These are phyloP conservation scores for Hypoxylon lenormandii DNA, from an alignment of 495 filamentous ascomycete genomes.

Conservation along the genomic window DNA sequence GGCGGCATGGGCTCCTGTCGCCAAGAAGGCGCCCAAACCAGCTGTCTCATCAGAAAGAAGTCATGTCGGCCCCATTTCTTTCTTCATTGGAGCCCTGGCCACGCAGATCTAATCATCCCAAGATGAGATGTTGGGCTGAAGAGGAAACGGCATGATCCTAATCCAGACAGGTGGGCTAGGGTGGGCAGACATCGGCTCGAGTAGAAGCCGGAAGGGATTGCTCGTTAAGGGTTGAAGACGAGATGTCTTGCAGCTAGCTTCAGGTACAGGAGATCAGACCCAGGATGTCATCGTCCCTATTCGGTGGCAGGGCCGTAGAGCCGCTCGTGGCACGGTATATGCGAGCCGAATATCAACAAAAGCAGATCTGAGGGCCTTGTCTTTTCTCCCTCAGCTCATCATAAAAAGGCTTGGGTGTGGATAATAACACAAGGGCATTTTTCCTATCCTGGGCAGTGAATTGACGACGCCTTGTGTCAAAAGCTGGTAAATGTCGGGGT, in stretches of 20 bases:
- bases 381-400: conserved; percentile 23
- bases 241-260: conserved; percentile 22
- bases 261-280: conserved; percentile 31
- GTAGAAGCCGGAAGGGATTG: conserved; percentile 43
- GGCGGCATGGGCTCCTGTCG: conserved; percentile 30
- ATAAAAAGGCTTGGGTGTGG: conserved; percentile 3
- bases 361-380: conserved; percentile 27
- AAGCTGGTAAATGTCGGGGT: conserved; percentile 7
- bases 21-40: conserved; percentile 35
- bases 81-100: conserved; percentile 33
- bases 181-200: conserved; percentile 37
- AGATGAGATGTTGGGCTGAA: conserved; percentile 45
- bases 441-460: conserved; percentile 25
- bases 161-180: conserved; percentile 25
- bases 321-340: conserved; percentile 33
- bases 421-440: conserved; percentile 11
- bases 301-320: conserved; percentile 43
- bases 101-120: conserved; percentile 49
- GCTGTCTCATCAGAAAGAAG: conserved; percentile 39
- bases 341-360: conserved; percentile 11
- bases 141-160: conserved; percentile 29
- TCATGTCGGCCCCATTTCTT: conserved; percentile 29
- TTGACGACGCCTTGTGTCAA: conserved; percentile 25
- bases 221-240: conserved; percentile 25
- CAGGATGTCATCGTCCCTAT: conserved; percentile 27